Evolutionary conservation across 768 basidiomycete species (phyloP), one percentile per base, ranked within the genome.

Genomic region (Suillus paluster): DNA sequence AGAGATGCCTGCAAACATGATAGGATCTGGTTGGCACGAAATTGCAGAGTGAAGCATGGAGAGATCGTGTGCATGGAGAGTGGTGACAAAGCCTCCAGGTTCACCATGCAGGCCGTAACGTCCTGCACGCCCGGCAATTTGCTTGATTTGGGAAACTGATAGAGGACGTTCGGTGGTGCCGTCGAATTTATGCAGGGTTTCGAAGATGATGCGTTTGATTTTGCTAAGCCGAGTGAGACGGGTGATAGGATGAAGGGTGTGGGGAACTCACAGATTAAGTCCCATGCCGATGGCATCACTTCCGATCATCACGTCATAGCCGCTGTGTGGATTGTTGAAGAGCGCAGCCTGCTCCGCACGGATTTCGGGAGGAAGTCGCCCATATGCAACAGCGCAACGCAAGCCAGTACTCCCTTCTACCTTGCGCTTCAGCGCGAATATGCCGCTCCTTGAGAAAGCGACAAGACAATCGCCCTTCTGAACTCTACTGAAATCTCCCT

Each of bases 231-330:
- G 48, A 12, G 52, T 60, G 59, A 58, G 50, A 52, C 23, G 50
- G 5, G 4, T 5, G 0, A 46, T 58, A n/a, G 30, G 5, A 27
- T 27, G 58, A 21, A 50, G 34, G 56, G 21, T 30, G 27, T 4
- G 21, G 21, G 3, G 36, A 12, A 79, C 91, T 48, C 73, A 98
- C 97, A 99, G 77, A 71, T 99, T 99, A 23, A 99, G 82, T 0
- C 97, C 97, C 95, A 99, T 96, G 2, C 97, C 95, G 54, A 98
- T 89, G 0, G 95, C 95, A 70, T 99, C 97, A 67, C 92, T 95
- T 2, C 94, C 97, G 19, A 99, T 86, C 45, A 99, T 82, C 2
- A 99, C 89, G 67, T 97, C 92, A 68, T 91, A 92, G 2, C 86
- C 89, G n/a, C 89, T 92, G 45, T 85, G 70, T 0, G 86, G 86